These are phyloP conservation scores for Cornus florida DNA, from an alignment of 148 eudicot genomes.

Conservation along the genomic window DNA sequence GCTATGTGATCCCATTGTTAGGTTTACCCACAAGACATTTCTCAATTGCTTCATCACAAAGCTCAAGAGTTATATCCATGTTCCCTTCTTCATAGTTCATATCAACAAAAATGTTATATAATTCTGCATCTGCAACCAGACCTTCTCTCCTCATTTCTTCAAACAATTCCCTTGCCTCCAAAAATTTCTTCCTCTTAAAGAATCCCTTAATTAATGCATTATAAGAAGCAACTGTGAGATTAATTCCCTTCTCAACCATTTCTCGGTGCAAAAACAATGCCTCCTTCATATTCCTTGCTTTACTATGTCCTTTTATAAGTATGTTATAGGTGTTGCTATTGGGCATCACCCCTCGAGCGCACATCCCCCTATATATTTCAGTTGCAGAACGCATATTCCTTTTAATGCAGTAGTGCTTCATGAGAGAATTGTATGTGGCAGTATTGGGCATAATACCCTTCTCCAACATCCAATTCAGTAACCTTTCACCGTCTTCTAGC, in stretches of 20 bases:
- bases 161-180: constrained; percentile 73
- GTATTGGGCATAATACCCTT: constrained; percentile 76
- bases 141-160: constrained; percentile 78
- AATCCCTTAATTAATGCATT: constrained; percentile 73
- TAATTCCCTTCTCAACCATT: constrained; percentile 69
- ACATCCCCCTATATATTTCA: constrained; percentile 65
- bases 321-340: constrained; percentile 77
- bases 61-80: constrained; percentile 57
- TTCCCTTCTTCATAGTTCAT: constrained; percentile 62
- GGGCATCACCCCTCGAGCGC: constrained; percentile 59
- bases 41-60: constrained; percentile 76
- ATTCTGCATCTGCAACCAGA: constrained; percentile 51
- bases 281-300: constrained; percentile 93
- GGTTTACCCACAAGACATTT: constrained; percentile 37
- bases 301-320: constrained; percentile 83
- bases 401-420: constrained; percentile 75
- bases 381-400: constrained; percentile 63
- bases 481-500: constrained; percentile 81
- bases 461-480: constrained; percentile 86
- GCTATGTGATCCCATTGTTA: constrained; percentile 20
- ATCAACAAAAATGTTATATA: constrained; percentile 59
- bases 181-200: constrained; percentile 69
- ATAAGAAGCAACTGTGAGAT: constrained; percentile 57
- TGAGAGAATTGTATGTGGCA: constrained; percentile 78
- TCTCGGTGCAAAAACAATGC: constrained; percentile 86